Percentiles rank a stretch among this genome's conserved stretches.
Evolutionary conservation across 2,329 filamentous ascomycete genomes (phyloP).

Genomic region (Beauveria asiatica): DNA sequence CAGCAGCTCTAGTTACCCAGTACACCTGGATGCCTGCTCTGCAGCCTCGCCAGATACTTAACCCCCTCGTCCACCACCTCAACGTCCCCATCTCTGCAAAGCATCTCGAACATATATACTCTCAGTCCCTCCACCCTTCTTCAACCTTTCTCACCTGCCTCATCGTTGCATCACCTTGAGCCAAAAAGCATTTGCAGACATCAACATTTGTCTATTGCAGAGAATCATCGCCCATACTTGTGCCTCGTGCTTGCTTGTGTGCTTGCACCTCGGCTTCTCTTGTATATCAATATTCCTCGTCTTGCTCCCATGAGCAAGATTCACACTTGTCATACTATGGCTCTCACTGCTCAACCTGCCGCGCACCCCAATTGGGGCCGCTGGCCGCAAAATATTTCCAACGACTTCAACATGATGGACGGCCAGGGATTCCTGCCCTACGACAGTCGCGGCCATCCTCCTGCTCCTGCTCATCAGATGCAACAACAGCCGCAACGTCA

Average conservation of each 20-base stretch:
- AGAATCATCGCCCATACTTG: neutral
- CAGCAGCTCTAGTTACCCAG: neutral
- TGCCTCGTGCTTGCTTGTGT: neutral
- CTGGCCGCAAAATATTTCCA: conserved; percentile 42
- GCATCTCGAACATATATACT: conserved; percentile 11
- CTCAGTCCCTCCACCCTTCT: conserved; percentile 8
- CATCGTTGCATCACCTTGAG: neutral
- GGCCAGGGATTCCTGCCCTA: conserved; percentile 39
- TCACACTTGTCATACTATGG: conserved; percentile 27
- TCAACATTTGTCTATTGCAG: neutral
- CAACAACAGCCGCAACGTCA: conserved; percentile 27
- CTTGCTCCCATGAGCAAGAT: conserved; percentile 5
- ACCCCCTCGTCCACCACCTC: conserved; percentile 10
- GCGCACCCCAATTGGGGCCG: conserved; percentile 44
- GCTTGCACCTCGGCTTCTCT: neutral
- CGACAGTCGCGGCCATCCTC: conserved; percentile 30
- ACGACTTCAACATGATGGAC: conserved; percentile 42
- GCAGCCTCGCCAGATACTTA: conserved; percentile 10
- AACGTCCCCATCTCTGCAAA: neutral
- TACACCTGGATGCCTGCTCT: conserved; percentile 1
- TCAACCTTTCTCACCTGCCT: neutral
- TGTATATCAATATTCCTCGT: neutral
- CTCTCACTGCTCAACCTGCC: conserved; percentile 38
- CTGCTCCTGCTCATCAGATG: conserved; percentile 26
- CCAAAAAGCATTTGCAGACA: neutral